Evolutionary conservation across 306 rosid genomes (phyloP).

Genomic region (Lotus japonicus): DNA sequence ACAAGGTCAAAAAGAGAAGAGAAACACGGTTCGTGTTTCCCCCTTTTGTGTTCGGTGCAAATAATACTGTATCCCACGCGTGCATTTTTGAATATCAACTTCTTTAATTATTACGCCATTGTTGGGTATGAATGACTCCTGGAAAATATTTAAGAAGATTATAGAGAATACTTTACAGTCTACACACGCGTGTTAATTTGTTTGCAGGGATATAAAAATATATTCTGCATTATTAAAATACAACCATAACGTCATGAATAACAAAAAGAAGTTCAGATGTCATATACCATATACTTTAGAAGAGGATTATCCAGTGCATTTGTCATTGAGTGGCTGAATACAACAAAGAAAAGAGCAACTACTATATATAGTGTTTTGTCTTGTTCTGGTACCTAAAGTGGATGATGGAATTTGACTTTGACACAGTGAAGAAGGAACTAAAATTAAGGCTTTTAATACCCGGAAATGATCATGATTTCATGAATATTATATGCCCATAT

Average conservation of each 20-base stretch:
- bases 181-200: background rate
- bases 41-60: background rate
- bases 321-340: constrained; percentile 36
- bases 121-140: constrained; percentile 1
- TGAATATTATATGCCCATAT: background rate
- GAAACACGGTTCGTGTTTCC: background rate
- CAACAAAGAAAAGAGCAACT: constrained; percentile 20
- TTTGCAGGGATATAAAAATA: background rate
- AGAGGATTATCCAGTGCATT: constrained; percentile 27
- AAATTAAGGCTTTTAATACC: background rate
- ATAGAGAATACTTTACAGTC: background rate
- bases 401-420: constrained; percentile 48
- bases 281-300: constrained; percentile 12
- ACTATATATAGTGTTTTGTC: constrained; percentile 21
- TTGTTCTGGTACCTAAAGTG: constrained; percentile 9
- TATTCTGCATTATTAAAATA: background rate
- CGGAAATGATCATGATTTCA: background rate
- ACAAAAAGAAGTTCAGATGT: constrained; percentile 7
- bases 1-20: background rate
- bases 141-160: background rate
- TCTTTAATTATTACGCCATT: constrained; percentile 8
- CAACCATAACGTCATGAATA: background rate
- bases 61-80: background rate
- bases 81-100: background rate
- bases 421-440: constrained; percentile 15